Percentiles rank a stretch among this genome's conserved stretches.
phyloP scores from a whole-genome alignment of 768 basidiomycete species.

The Macrocybe gigantea region DNA sequence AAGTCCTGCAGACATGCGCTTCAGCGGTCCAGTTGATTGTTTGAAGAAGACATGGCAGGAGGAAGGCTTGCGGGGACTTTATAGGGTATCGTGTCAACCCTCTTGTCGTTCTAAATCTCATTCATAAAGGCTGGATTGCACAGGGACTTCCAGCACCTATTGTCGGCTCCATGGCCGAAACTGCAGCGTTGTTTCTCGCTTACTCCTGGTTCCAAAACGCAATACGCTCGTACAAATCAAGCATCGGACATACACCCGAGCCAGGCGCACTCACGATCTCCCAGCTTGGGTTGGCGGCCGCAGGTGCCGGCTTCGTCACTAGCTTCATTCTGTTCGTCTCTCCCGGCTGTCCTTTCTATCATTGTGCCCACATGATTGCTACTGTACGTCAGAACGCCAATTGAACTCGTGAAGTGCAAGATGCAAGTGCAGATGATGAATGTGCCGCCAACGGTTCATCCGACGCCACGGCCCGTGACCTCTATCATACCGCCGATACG shows the following conservation, averaged over 20 bases:
- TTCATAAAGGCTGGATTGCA: background rate
- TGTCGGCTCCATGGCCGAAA: slow-evolving; percentile 90
- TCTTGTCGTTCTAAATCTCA: background rate
- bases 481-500: slow-evolving; percentile 1
- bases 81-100: slow-evolving; percentile 52
- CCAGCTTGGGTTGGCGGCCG: slow-evolving; percentile 78
- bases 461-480: slow-evolving; percentile 5
- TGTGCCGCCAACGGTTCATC: slow-evolving; percentile 8
- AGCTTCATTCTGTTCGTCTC: slow-evolving; percentile 79
- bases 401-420: slow-evolving; percentile 87
- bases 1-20: slow-evolving; percentile 50
- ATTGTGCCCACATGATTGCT: background rate
- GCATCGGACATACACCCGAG: background rate
- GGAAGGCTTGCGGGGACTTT: slow-evolving; percentile 82
- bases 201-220: slow-evolving; percentile 75
- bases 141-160: slow-evolving; percentile 94
- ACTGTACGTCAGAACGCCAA: slow-evolving; percentile 54
- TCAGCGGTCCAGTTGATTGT: slow-evolving; percentile 87
- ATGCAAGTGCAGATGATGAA: slow-evolving; percentile 88
- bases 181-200: slow-evolving; percentile 82
- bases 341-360: background rate
- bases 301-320: slow-evolving; percentile 78
- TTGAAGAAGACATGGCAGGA: slow-evolving; percentile 73
- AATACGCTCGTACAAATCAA: slow-evolving; percentile 35
- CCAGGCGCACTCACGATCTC: slow-evolving; percentile 49